These are phyloP conservation scores for Acaromyces ingoldii DNA, from an alignment of 1,284 basidiomycete genomes.

Conservation along the genomic window DNA sequence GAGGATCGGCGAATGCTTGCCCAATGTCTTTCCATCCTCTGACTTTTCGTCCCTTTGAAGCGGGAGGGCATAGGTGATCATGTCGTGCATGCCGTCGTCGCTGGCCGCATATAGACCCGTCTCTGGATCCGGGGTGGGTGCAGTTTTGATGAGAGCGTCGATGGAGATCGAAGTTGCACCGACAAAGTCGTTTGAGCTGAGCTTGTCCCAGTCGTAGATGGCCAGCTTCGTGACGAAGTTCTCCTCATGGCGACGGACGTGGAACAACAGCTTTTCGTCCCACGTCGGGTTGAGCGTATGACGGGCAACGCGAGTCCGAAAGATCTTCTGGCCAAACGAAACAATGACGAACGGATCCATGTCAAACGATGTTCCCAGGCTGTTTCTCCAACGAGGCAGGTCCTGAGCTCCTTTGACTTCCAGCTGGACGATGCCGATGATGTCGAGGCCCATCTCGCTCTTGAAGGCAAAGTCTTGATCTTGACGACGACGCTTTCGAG, in stretches of 20 bases:
- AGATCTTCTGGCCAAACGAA: constrained; percentile 87
- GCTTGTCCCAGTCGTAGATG: constrained; percentile 49
- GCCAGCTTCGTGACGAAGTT: constrained; percentile 46
- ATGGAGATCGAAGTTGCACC: constrained; percentile 30
- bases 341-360: constrained; percentile 44
- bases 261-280: constrained; percentile 94
- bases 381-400: constrained; percentile 76
- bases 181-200: constrained; percentile 45
- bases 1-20: constrained; percentile 16
- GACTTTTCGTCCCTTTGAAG: constrained; percentile 24
- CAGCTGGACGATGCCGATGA: constrained; percentile 88
- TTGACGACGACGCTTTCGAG: constrained; percentile 53
- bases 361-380: constrained; percentile 54
- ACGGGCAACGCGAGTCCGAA: constrained; percentile 67
- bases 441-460: constrained; percentile 62
- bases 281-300: constrained; percentile 73
- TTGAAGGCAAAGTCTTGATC: constrained; percentile 56
- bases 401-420: constrained; percentile 69
- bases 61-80: constrained; percentile 30
- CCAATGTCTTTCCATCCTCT: constrained; percentile 32
- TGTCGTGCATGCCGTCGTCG: constrained; percentile 19
- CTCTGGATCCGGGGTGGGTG: constrained; percentile 29
- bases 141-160: constrained; percentile 29
- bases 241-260: constrained; percentile 81
- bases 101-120: constrained; percentile 30